Conservation (phyloP, 2,329 filamentous ascomycete genomes). For the Aspergillus eucalypticola region DNA sequence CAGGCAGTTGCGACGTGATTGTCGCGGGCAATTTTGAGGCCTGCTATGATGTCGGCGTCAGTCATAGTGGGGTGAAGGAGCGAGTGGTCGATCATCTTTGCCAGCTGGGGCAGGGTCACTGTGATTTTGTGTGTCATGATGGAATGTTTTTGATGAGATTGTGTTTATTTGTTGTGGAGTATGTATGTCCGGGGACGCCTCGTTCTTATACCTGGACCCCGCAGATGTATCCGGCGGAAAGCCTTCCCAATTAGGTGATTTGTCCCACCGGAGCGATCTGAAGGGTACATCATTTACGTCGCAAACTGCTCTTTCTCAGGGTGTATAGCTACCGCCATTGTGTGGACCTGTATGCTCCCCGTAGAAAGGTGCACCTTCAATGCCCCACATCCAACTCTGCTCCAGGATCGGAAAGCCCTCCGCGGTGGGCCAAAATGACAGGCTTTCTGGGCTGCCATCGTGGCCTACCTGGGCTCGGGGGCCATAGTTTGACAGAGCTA, state of each 20-base stretch:
- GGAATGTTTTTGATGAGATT: too few species aligned
- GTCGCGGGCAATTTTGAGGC: constrained; percentile 51
- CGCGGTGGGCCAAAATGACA: constrained; percentile 5
- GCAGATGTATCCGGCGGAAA: neutral
- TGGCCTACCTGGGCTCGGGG: neutral
- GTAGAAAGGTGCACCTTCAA: neutral
- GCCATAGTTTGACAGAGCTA: constrained; percentile 2
- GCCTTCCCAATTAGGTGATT: neutral
- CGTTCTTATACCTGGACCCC: too few species aligned
- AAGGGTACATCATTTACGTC: too few species aligned
- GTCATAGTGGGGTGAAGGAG: constrained; percentile 64
- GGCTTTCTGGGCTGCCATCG: neutral
- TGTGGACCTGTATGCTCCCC: too few species aligned
- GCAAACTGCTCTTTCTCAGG: neutral
- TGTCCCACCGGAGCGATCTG: neutral
- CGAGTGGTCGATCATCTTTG: constrained; percentile 59
- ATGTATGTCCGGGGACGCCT: neutral
- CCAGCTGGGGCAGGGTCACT: constrained; percentile 34
- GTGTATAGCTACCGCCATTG: rapidly evolving
- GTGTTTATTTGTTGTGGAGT: neutral
- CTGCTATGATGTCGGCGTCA: constrained; percentile 53
- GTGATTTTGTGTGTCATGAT: constrained; percentile 26
- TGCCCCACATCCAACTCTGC: constrained; percentile 27
- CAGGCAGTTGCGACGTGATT: constrained; percentile 59
- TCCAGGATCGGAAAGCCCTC: constrained; percentile 19